Evolutionary conservation across 164 flowering plant species (phyloP), one percentile per base, ranked within the genome.

Genomic region (Euptelea pleiosperma): DNA sequence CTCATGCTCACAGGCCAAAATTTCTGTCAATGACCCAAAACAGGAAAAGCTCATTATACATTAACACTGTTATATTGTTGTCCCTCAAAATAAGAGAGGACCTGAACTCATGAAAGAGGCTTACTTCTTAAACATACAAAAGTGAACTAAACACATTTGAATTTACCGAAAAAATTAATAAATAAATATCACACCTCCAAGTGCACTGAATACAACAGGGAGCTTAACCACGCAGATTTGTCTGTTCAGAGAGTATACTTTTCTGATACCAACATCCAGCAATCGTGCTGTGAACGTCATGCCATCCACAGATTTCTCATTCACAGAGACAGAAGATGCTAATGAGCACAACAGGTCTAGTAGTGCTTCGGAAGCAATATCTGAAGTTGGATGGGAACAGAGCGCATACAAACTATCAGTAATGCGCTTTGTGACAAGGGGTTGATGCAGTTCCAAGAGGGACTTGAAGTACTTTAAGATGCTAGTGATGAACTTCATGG

Each of bases 251-350:
- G 74, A 50, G 76, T 75, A 82, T 28, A 80, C 81, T 70, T 79
- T 94, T 50, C 30, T 69, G 73, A 87, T 79, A 52, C 96, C 98
- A 64, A 64, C 79, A 76, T 77, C 89, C 42, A 94, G 78, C 69
- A 91, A 68, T 14, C 98, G 90, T 57, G 84, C 83, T 39, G 81
- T 80, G 59, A 75, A 79, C 8, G 90, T 82, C 89, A 91, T 68
- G 60, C 52, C 75, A 80, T 89, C 98, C 1, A 70, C 87, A 53
- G 90, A 76, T 14, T 78, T 82, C 68, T 84, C 90, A 43, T 70
- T 65, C 8, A 66, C 46, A 5, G 89, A 74, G 39, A 74, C 68
- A 51, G 81, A 77, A 6, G 65, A 35, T 52, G 87, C 86, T 43
- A 91, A 60, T 3, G 79, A 77, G 70, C 85, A 75, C 44, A 94